These are phyloP conservation scores for Lactarius tabidus DNA, from an alignment of 768 basidiomycete genomes.

Conservation along the genomic window DNA sequence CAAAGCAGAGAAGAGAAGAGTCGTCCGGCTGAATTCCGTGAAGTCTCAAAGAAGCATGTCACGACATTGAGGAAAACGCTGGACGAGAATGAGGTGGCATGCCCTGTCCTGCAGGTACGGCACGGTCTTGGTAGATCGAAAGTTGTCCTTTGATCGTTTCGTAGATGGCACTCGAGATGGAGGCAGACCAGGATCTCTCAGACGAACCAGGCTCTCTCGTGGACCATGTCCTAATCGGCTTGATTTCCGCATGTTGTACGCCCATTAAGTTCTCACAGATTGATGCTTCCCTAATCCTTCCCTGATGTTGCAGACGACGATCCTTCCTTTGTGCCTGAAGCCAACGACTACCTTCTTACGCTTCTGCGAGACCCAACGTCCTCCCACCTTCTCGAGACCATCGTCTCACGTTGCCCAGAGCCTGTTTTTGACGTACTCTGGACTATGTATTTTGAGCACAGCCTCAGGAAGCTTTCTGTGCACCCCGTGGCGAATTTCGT, in stretches of 20 bases:
- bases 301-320: slow-evolving; percentile 41
- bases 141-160: slow-evolving; percentile 15
- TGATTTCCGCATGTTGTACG: slow-evolving; percentile 64
- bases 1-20: slow-evolving; percentile 24
- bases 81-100: slow-evolving; percentile 71
- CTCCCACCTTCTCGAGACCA: slow-evolving; percentile 84
- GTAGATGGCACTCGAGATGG: slow-evolving; percentile 80
- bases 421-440: slow-evolving; percentile 65
- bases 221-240: slow-evolving; percentile 74
- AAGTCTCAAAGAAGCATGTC: slow-evolving; percentile 45
- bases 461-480: slow-evolving; percentile 62
- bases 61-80: slow-evolving; percentile 48
- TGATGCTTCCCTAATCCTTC: not conserved
- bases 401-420: slow-evolving; percentile 60
- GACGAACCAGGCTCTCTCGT: slow-evolving; percentile 67
- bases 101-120: slow-evolving; percentile 68
- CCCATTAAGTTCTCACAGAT: slow-evolving; percentile 19
- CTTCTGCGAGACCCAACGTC: slow-evolving; percentile 83
- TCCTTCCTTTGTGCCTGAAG: slow-evolving; percentile 38
- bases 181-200: slow-evolving; percentile 60
- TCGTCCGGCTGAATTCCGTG: slow-evolving; percentile 44
- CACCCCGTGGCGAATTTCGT: slow-evolving; percentile 97
- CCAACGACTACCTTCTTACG: slow-evolving; percentile 76
- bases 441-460: slow-evolving; percentile 73
- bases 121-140: not conserved